Conservation (phyloP, 176 grass and related monocot genomes). For the Bothriochloa decipiens region DNA sequence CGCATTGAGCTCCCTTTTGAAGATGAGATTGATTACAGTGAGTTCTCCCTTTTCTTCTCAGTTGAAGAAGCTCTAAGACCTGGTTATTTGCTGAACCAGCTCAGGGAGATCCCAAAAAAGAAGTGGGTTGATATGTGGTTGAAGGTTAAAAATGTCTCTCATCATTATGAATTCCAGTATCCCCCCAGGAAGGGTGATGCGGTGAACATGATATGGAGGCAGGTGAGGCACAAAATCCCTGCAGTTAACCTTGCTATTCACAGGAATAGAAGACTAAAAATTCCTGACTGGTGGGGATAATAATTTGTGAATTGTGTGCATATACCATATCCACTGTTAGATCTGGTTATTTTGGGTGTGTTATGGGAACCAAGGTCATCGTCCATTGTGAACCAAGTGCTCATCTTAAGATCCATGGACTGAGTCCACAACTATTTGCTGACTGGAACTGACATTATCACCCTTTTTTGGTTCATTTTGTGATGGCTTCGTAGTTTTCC, state of each 20-base stretch:
- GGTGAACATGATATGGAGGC: constrained; percentile 85
- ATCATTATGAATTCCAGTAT: constrained; percentile 78
- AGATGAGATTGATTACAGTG: constrained; percentile 85
- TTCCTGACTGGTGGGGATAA: constrained; percentile 85
- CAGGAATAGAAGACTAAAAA: constrained; percentile 78
- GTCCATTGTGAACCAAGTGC: constrained; percentile 20
- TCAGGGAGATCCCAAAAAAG: constrained; percentile 65
- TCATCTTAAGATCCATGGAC: constrained; percentile 27
- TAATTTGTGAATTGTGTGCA: constrained; percentile 34
- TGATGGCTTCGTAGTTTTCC: neutral
- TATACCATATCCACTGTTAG: constrained; percentile 5
- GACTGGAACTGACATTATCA: constrained; percentile 13
- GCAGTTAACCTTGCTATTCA: constrained; percentile 71
- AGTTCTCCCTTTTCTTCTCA: constrained; percentile 92
- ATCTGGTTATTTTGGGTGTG: neutral
- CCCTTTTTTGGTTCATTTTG: constrained; percentile 10
- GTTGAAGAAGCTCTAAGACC: constrained; percentile 75
- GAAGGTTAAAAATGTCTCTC: constrained; percentile 71
- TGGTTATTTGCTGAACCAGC: constrained; percentile 69
- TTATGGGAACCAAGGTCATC: neutral
- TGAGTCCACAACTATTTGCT: constrained; percentile 10
- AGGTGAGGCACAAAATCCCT: constrained; percentile 75
- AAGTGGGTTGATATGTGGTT: constrained; percentile 84
- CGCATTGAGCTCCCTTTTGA: constrained; percentile 95
- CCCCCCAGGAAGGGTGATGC: constrained; percentile 71